phyloP scores from a whole-genome alignment of 2,329 filamentous ascomycete species.

The Paraphaeosphaeria sporulosa region DNA sequence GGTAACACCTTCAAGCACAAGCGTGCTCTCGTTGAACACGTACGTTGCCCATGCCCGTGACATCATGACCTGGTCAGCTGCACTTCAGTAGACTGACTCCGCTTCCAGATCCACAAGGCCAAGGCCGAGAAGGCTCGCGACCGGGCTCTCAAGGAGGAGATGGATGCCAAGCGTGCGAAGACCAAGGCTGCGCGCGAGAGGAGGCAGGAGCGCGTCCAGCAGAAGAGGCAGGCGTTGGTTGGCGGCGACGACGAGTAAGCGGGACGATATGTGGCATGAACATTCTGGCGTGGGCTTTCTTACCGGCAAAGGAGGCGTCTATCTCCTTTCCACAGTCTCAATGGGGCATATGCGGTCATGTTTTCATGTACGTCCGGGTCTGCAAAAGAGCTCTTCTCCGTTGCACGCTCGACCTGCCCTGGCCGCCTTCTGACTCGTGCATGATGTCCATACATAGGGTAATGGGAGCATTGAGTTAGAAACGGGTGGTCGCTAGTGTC shows the following conservation, averaged over 20 bases:
- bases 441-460: slow-evolving; percentile 48
- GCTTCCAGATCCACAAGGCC: slow-evolving; percentile 92
- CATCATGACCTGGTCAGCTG: slow-evolving; percentile 43
- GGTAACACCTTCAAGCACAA: slow-evolving; percentile 99
- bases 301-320: slow-evolving; percentile 50
- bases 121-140: slow-evolving; percentile 99
- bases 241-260: slow-evolving; percentile 68
- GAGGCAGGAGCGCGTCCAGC: slow-evolving; percentile 88
- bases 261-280: slow-evolving; percentile 40
- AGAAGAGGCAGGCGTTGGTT: slow-evolving; percentile 88
- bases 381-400: slow-evolving; percentile 48
- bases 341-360: slow-evolving; percentile 53
- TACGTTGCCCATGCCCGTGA: slow-evolving; percentile 66
- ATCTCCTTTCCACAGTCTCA: slow-evolving; percentile 45
- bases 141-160: slow-evolving; percentile 96
- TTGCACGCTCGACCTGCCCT: slow-evolving; percentile 45
- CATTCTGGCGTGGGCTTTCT: slow-evolving; percentile 52
- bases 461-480: slow-evolving; percentile 46
- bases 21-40: slow-evolving; percentile 99
- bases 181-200: slow-evolving; percentile 99
- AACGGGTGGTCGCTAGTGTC: slow-evolving; percentile 34
- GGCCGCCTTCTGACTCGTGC: slow-evolving; percentile 43
- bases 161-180: slow-evolving; percentile 99
- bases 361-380: slow-evolving; percentile 54
- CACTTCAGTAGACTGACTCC: slow-evolving; percentile 36